Conservation (phyloP, 768 basidiomycete genomes). For the Boletellus emodensis region DNA sequence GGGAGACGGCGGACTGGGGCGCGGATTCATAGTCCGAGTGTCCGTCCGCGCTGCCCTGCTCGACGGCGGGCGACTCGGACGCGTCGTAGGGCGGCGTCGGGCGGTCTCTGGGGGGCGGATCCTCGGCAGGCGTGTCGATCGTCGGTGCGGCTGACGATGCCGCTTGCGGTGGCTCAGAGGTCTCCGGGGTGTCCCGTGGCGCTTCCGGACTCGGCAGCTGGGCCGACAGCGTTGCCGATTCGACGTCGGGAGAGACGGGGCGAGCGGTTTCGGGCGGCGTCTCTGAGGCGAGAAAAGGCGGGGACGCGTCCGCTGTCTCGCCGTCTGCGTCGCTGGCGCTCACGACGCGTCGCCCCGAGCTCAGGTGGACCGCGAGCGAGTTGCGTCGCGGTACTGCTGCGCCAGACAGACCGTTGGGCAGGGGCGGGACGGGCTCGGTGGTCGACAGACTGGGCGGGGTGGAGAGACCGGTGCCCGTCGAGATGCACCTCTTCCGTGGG, state of each 20-base stretch:
- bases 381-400: slow-evolving; percentile 24
- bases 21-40: slow-evolving; percentile 14
- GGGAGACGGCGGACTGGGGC: slow-evolving; percentile 14
- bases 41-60: slow-evolving; percentile 3
- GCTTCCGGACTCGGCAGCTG: not conserved
- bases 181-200: not conserved
- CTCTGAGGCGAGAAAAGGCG: slow-evolving; percentile 8
- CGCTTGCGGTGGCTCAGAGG: not conserved
- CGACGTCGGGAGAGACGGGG: not conserved
- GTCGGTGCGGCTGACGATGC: no score
- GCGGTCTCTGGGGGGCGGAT: not conserved
- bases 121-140: not conserved
- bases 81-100: not conserved
- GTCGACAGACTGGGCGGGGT: slow-evolving; percentile 4
- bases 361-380: slow-evolving; percentile 26
- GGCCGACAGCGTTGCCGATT: not conserved
- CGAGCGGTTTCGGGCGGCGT: slow-evolving; percentile 2
- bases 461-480: slow-evolving; percentile 24
- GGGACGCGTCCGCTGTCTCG: not conserved
- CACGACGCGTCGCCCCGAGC: slow-evolving; percentile 18
- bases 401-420: slow-evolving; percentile 15
- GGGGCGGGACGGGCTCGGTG: slow-evolving; percentile 23
- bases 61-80: not conserved
- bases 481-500: slow-evolving; percentile 29
- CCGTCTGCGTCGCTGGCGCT: slow-evolving; percentile 11